phyloP scores from a whole-genome alignment of 1,284 basidiomycete genomes.

The Jaminaea rosea region DNA sequence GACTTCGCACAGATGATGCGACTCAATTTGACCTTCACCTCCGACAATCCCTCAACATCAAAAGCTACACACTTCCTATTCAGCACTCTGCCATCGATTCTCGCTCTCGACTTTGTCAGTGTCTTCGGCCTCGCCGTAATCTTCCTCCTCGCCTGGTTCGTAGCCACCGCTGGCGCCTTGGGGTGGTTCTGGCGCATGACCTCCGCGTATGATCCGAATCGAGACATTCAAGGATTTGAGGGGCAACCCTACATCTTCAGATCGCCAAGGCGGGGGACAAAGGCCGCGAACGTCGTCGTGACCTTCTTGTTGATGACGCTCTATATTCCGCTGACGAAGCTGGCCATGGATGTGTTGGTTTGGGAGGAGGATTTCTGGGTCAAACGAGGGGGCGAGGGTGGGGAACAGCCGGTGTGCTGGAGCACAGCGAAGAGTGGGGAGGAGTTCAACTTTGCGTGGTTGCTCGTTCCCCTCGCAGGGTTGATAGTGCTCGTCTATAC shows the following conservation, averaged over 20 bases:
- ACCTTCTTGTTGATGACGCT: constrained; percentile 29
- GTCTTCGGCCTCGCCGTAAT: constrained; percentile 34
- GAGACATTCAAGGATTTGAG: constrained; percentile 30
- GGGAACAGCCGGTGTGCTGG: constrained; percentile 65
- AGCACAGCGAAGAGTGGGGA: constrained; percentile 58
- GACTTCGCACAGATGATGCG: constrained; percentile 38
- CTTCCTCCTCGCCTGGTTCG: constrained; percentile 27
- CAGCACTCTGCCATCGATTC: constrained; percentile 24
- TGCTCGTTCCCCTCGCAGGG: constrained; percentile 57
- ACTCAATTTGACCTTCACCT: constrained; percentile 21
- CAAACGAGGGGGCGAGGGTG: constrained; percentile 58
- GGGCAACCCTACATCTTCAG: constrained; percentile 30
- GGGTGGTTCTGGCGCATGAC: constrained; percentile 32
- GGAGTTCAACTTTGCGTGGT: constrained; percentile 63
- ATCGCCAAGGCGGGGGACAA: constrained; percentile 11
- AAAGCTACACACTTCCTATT: constrained; percentile 15
- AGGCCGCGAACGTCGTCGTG: constrained; percentile 27
- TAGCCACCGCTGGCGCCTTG: constrained; percentile 18
- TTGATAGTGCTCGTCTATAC: constrained; percentile 58
- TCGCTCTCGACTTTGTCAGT: constrained; percentile 35
- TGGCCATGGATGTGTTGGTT: constrained; percentile 33
- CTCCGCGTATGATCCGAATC: constrained; percentile 27
- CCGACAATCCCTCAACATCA: constrained; percentile 11
- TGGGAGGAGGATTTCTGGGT: constrained; percentile 43
- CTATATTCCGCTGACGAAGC: constrained; percentile 40